Conservation (phyloP, 495 filamentous ascomycete species). For the Neurospora sp. region DNA sequence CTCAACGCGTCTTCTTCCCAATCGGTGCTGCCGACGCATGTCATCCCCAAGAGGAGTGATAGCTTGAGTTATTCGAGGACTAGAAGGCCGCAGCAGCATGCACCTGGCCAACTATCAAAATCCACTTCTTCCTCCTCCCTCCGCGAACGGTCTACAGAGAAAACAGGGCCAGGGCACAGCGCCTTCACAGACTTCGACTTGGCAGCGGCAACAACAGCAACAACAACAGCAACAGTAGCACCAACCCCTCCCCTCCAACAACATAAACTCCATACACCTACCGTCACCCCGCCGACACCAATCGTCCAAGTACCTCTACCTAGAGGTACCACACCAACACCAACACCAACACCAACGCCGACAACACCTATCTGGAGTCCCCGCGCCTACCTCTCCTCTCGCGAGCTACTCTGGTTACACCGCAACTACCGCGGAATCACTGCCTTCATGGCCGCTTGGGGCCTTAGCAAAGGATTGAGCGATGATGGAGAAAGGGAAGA, state of each 20-base stretch:
- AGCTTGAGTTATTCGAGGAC: not conserved
- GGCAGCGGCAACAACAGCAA: not conserved
- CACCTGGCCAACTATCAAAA: not conserved
- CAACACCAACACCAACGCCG: not conserved
- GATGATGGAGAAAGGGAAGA: conserved; percentile 23
- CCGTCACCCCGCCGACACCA: conserved; percentile 6
- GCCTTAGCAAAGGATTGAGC: conserved; percentile 2
- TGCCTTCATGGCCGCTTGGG: conserved; percentile 31
- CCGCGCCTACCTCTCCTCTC: not conserved
- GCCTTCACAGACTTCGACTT: too few species aligned
- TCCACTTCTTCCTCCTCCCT: not conserved
- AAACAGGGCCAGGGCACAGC: not conserved
- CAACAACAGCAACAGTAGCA: not conserved
- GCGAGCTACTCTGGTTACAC: conserved; percentile 31
- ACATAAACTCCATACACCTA: not conserved
- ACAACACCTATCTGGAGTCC: not conserved
- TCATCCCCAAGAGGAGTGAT: not conserved
- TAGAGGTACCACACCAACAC: not conserved
- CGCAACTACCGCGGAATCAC: conserved; percentile 32
- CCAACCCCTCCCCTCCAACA: not conserved
- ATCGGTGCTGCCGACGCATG: not conserved
- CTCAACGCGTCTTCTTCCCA: not conserved
- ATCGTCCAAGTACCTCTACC: not conserved
- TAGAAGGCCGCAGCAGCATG: not conserved
- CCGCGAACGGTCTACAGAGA: not conserved